These are phyloP conservation scores for Erucastrum elatum DNA, from an alignment of 345 rosid genomes.

Conservation along the genomic window DNA sequence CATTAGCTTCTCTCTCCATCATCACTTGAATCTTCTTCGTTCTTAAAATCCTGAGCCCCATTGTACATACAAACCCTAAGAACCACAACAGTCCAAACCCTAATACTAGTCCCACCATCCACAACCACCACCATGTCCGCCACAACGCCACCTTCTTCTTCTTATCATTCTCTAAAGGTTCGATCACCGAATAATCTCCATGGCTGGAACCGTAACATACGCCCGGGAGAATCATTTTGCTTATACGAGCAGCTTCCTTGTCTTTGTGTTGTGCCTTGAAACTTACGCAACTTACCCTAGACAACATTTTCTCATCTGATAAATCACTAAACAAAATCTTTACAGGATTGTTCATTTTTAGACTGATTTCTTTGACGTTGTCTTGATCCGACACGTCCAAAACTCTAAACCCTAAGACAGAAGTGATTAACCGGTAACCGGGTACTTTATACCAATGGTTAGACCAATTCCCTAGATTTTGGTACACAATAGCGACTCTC, in stretches of 20 bases:
- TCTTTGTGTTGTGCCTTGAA: constrained; percentile 37
- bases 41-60: constrained; percentile 44
- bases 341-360: constrained; percentile 46
- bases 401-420: constrained; percentile 67
- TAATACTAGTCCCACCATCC: constrained; percentile 51
- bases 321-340: constrained; percentile 45
- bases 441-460: constrained; percentile 53
- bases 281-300: constrained; percentile 53
- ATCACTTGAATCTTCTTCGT: constrained; percentile 69
- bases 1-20: constrained; percentile 78
- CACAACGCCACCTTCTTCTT: constrained; percentile 29
- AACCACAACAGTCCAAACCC: constrained; percentile 45
- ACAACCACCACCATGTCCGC: constrained; percentile 42
- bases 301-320: constrained; percentile 32
- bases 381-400: constrained; percentile 60
- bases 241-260: constrained; percentile 42
- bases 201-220: constrained; percentile 53
- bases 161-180: constrained; percentile 34
- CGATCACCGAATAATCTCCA: constrained; percentile 68
- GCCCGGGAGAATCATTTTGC: constrained; percentile 41
- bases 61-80: constrained; percentile 38
- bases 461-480: constrained; percentile 78
- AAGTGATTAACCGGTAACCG: constrained; percentile 58
- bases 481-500: constrained; percentile 75
- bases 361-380: constrained; percentile 42